These are phyloP conservation scores for Tolypocladium tundrense DNA, from an alignment of 2,329 filamentous ascomycete species.

Conservation along the genomic window DNA sequence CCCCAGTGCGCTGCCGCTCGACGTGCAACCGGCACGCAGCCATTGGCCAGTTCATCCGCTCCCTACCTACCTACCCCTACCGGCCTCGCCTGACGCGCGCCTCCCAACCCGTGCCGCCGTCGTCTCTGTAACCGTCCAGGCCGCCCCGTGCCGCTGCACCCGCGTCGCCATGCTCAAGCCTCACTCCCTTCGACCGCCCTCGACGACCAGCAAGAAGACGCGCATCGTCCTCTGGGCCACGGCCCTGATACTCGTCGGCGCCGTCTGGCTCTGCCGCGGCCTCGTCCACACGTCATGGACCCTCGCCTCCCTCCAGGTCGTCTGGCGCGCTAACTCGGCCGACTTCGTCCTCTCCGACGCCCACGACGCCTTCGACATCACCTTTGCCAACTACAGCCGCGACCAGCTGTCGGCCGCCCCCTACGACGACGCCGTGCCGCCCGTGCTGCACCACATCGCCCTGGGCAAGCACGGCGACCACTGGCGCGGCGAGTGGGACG, in stretches of 20 bases:
- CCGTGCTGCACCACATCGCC: conserved; percentile 24
- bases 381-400: conserved; percentile 19
- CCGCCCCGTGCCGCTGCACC: neutral
- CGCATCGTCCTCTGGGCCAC: conserved; percentile 2
- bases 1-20: neutral
- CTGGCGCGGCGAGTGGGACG: conserved; percentile 14
- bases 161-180: neutral
- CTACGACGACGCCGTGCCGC: conserved; percentile 19
- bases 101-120: neutral
- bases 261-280: conserved; percentile 5
- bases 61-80: neutral
- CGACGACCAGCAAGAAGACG: neutral
- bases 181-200: neutral
- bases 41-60: neutral
- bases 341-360: conserved; percentile 16
- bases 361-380: conserved; percentile 18
- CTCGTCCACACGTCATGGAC: conserved; percentile 14
- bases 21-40: neutral
- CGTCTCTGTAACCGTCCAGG: neutral
- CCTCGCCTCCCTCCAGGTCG: conserved; percentile 14
- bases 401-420: conserved; percentile 16
- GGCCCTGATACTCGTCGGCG: conserved; percentile 1
- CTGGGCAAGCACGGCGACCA: conserved; percentile 13
- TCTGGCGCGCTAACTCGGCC: conserved; percentile 11
- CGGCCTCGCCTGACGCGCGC: neutral